These are phyloP conservation scores for Pseudogymnoascus sp. DNA, from an alignment of 2,329 filamentous ascomycete genomes.

Conservation along the genomic window DNA sequence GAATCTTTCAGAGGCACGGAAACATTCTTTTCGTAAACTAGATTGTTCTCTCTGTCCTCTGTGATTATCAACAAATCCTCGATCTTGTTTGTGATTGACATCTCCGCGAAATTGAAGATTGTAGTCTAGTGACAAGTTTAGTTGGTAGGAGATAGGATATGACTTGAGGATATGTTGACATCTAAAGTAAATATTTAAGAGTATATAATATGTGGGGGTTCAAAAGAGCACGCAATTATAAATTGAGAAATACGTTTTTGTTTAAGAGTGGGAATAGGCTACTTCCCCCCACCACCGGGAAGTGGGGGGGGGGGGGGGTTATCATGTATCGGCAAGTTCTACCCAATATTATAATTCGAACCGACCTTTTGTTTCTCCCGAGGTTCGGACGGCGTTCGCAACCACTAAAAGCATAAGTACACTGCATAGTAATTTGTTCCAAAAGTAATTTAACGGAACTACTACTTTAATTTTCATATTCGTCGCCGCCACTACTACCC, in stretches of 20 bases:
- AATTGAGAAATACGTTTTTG: background rate
- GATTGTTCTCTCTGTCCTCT: constrained; percentile 16
- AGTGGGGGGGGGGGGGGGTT: too few species aligned
- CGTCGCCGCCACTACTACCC: too few species aligned
- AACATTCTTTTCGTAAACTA: constrained; percentile 40
- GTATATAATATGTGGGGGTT: background rate
- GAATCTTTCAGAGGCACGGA: constrained; percentile 34
- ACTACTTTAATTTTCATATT: too few species aligned
- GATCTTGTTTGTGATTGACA: constrained; percentile 10
- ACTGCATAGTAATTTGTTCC: too few species aligned
- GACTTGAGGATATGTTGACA: background rate
- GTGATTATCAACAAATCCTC: constrained; percentile 15
- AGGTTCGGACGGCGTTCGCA: too few species aligned
- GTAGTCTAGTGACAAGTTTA: background rate
- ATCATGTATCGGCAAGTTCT: too few species aligned
- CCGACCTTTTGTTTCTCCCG: too few species aligned
- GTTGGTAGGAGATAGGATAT: background rate
- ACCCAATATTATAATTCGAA: too few species aligned
- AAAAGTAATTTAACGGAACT: too few species aligned
- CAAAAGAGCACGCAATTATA: background rate
- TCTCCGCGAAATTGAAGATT: background rate
- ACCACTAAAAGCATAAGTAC: too few species aligned
- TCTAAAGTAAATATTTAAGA: background rate
- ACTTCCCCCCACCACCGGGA: too few species aligned
- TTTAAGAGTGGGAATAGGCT: too few species aligned